Conservation (phyloP, 495 filamentous ascomycete genomes). For the Trypethelium eluteriae region DNA sequence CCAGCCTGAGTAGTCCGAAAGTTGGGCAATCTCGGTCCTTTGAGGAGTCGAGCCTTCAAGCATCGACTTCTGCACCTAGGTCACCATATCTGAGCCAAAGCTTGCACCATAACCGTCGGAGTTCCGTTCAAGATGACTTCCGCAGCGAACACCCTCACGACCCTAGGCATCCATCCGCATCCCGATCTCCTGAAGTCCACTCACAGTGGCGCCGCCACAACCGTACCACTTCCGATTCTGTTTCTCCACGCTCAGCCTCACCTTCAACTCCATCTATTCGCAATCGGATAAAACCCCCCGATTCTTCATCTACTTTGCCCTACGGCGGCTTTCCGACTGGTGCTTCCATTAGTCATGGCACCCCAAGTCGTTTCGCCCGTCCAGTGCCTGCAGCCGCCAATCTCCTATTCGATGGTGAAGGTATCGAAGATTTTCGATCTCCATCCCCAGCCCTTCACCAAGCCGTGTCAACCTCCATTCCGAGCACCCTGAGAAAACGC, state of each 20-base stretch:
- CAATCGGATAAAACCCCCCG: neutral
- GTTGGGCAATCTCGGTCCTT: neutral
- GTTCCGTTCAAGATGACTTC: neutral
- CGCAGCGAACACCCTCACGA: neutral
- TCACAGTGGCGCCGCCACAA: neutral
- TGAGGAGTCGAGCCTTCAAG: neutral
- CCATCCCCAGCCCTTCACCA: neutral
- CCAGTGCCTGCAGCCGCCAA: conserved; percentile 7
- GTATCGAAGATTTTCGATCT: conserved; percentile 5
- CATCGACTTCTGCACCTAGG: neutral
- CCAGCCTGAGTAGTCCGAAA: neutral
- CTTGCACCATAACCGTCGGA: neutral
- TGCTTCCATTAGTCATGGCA: conserved; percentile 23
- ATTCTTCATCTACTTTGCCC: neutral
- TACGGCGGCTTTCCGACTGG: conserved; percentile 27
- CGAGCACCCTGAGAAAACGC: neutral
- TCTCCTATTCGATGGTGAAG: conserved; percentile 14
- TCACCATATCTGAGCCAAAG: neutral
- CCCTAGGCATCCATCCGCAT: neutral
- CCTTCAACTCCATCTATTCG: neutral
- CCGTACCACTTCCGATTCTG: neutral
- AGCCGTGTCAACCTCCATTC: neutral
- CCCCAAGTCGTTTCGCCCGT: conserved; percentile 25
- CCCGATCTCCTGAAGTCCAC: neutral
- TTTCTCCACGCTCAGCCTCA: neutral